A percentile compares a stretch with the other conserved stretches of the same genome.
These are phyloP conservation scores for Colletotrichum endophyticum DNA, from an alignment of 2,329 filamentous ascomycete genomes.

Conservation along the genomic window DNA sequence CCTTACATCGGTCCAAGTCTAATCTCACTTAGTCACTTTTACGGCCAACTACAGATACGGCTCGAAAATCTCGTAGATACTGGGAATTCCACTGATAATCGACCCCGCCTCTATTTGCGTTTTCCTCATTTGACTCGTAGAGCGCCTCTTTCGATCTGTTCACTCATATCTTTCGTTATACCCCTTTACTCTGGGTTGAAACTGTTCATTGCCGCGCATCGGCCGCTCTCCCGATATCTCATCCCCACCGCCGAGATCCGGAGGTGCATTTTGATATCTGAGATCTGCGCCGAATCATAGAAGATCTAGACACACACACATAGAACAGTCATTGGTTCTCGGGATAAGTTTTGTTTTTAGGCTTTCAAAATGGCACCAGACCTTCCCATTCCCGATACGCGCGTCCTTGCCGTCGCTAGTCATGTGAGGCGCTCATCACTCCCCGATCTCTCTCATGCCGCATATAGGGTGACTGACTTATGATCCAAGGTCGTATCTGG, in stretches of 20 bases:
- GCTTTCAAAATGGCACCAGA: constrained; percentile 40
- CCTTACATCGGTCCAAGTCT: background rate
- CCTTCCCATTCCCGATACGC: constrained; percentile 59
- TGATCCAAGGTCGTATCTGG: constrained; percentile 47
- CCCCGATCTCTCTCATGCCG: background rate
- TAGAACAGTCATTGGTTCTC: background rate
- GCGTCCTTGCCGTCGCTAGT: constrained; percentile 87
- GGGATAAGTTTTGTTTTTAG: background rate
- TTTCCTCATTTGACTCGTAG: background rate
- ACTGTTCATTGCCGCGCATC: background rate
- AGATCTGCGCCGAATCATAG: background rate
- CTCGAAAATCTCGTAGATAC: background rate
- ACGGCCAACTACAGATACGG: background rate
- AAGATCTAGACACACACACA: background rate
- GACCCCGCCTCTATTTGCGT: background rate
- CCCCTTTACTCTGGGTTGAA: background rate
- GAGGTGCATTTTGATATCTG: background rate
- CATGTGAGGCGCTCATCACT: constrained; percentile 72
- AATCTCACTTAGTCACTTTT: constrained; percentile 12
- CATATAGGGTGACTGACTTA: constrained; percentile 22
- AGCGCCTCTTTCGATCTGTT: background rate
- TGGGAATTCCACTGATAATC: background rate
- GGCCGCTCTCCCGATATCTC: background rate
- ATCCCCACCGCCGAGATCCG: background rate
- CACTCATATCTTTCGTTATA: background rate